Evolutionary conservation across 768 basidiomycete genomes (phyloP), one percentile per base, ranked within the genome.

Genomic region (Royoungia palumana): DNA sequence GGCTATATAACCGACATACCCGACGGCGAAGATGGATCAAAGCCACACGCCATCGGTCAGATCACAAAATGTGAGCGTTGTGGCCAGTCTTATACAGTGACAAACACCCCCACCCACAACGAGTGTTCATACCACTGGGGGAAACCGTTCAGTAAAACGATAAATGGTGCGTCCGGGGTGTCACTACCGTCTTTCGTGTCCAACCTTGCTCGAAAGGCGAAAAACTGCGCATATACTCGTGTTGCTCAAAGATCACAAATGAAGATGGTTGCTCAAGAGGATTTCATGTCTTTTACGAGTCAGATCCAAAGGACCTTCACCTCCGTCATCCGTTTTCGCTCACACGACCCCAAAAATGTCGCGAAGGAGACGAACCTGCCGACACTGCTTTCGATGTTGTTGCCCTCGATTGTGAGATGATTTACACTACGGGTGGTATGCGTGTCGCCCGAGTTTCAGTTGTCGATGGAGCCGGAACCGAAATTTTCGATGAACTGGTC

Each of bases 321-420:
- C 64, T 76, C 6, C 82, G 92, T 16, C 82, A 90, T 47, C 67
- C 85, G 0, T 96, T 94, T 68, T 81, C 91, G 30, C 38, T 67
- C 59, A 70, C 75, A 19, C 62, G 70, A 8, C 53, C 63, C 4
- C 53, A 56, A 3, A 46, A 47, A 16, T 35, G 46, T 22, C 4
- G 22, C 40, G 43, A 47, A 24, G 47, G n/a, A 9, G 37, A 47
- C 19, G 20, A 28, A 14, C 9, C 45, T 44, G 38, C 59, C 2
- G 70, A 72, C 44, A 65, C 71, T 2, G 72, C 78, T 1, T 70
- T 91, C 38, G 89, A 94, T 48, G 79, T 97, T 5, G 89, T 85
- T 6, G 91, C 91, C 0, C 73, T 98, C 42, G 96, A 99, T 65
- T 98, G 96, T 62, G 96, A 99, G 69, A 93, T 98, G 89, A 76